These are phyloP conservation scores for Colletotrichum zoysiae DNA, from an alignment of 2,329 filamentous ascomycete genomes.

Conservation along the genomic window DNA sequence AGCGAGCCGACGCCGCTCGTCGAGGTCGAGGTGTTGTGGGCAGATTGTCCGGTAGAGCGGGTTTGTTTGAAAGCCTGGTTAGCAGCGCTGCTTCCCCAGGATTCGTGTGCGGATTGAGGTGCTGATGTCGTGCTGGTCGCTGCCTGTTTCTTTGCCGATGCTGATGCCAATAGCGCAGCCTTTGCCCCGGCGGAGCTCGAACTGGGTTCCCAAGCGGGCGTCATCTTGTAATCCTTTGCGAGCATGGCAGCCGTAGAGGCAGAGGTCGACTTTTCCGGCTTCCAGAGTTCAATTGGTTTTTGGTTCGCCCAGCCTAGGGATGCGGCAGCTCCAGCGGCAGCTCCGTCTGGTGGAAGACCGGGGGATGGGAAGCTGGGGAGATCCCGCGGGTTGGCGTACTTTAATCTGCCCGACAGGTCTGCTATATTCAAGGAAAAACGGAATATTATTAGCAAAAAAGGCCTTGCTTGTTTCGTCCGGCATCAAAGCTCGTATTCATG, in stretches of 20 bases:
- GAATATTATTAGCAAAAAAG: conserved; percentile 5
- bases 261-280: conserved; percentile 68
- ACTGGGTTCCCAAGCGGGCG: conserved; percentile 71
- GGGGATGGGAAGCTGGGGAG: conserved; percentile 80
- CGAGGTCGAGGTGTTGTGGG: conserved; percentile 46
- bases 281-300: conserved; percentile 75
- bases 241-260: conserved; percentile 58
- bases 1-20: conserved; percentile 67
- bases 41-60: conserved; percentile 49
- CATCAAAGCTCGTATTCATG: conserved; percentile 28
- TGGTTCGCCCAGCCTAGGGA: conserved; percentile 79
- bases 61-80: conserved; percentile 71
- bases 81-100: conserved; percentile 77
- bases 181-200: conserved; percentile 76
- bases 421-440: conserved; percentile 19
- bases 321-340: conserved; percentile 81
- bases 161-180: conserved; percentile 76
- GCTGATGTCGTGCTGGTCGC: conserved; percentile 50
- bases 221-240: conserved; percentile 58
- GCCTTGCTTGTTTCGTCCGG: conserved; percentile 2
- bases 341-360: conserved; percentile 67
- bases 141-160: conserved; percentile 52
- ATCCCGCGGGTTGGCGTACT: conserved; percentile 78
- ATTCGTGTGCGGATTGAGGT: conserved; percentile 57
- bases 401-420: conserved; percentile 62